These are phyloP conservation scores for Paecilomyces niveus DNA, from an alignment of 2,329 filamentous ascomycete species.

Conservation along the genomic window DNA sequence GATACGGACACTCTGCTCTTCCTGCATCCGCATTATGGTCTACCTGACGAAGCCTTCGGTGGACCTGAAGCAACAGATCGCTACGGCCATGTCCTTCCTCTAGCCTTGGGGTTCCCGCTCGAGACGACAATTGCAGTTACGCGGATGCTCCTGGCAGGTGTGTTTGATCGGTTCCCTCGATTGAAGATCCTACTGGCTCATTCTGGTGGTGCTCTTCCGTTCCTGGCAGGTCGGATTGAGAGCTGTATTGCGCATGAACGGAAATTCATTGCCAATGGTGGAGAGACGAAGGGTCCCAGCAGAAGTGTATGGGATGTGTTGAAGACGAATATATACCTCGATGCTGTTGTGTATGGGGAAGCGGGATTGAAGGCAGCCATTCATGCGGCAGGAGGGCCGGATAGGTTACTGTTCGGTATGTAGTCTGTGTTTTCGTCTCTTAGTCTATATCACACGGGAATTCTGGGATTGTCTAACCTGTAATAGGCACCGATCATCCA, in stretches of 20 bases:
- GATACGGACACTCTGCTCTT: conserved; percentile 63
- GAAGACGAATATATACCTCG: conserved; percentile 74
- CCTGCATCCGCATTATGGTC: conserved; percentile 85
- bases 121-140: conserved; percentile 89
- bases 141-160: conserved; percentile 77
- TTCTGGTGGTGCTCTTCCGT: conserved; percentile 80
- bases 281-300: conserved; percentile 51
- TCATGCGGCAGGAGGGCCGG: conserved; percentile 51
- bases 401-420: conserved; percentile 36
- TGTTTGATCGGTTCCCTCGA: conserved; percentile 67
- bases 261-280: conserved; percentile 60
- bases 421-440: neutral
- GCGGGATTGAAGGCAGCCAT: conserved; percentile 65
- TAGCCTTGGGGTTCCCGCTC: conserved; percentile 81
- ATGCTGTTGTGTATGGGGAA: conserved; percentile 55
- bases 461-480: neutral
- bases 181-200: conserved; percentile 76
- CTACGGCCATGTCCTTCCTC: conserved; percentile 80
- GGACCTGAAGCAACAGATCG: conserved; percentile 61
- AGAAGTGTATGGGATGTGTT: conserved; percentile 57
- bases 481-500: conserved; percentile 37
- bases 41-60: conserved; percentile 74
- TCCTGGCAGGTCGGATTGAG: conserved; percentile 80
- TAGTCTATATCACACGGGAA: neutral
- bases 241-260: conserved; percentile 80